Conservation (phyloP, 176 grass and related monocot genomes). For the Rhynchospora tenuis region DNA sequence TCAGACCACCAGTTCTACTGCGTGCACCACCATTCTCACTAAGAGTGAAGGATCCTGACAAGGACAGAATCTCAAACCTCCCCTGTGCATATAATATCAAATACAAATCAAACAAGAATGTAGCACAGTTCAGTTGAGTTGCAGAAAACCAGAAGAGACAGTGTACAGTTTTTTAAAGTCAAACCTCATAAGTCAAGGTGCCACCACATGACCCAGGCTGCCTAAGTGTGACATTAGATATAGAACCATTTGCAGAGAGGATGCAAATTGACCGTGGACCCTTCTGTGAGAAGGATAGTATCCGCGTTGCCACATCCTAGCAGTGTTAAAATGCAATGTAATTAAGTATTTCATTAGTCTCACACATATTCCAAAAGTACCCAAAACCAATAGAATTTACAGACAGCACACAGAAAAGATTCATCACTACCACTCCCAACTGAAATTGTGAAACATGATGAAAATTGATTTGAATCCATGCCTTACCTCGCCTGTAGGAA, state of each 20-base stretch:
- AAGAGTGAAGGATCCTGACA: constrained; percentile 82
- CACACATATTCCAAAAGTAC: neutral
- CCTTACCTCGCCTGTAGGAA: constrained; percentile 76
- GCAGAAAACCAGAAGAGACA: neutral
- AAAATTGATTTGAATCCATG: neutral
- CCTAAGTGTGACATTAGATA: constrained; percentile 66
- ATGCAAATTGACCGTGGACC: constrained; percentile 86
- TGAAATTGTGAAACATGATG: neutral
- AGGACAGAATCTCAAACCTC: constrained; percentile 78
- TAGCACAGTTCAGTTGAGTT: neutral
- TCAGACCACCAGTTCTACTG: constrained; percentile 77
- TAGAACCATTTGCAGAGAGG: constrained; percentile 68
- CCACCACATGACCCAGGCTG: constrained; percentile 58
- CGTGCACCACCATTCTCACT: constrained; percentile 51
- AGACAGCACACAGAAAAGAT: neutral
- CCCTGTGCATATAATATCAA: constrained; percentile 39
- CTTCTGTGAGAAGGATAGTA: constrained; percentile 90
- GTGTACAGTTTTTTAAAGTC: neutral
- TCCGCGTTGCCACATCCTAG: constrained; percentile 73
- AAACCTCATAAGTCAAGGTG: constrained; percentile 79
- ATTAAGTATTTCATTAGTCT: neutral
- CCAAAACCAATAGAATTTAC: neutral
- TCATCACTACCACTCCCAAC: neutral
- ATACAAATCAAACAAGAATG: neutral
- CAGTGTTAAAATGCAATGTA: constrained; percentile 17